Percentiles rank a stretch among this genome's conserved stretches.
phyloP scores from a whole-genome alignment of 495 filamentous ascomycete species.

The Aspergillus olivimuriae region DNA sequence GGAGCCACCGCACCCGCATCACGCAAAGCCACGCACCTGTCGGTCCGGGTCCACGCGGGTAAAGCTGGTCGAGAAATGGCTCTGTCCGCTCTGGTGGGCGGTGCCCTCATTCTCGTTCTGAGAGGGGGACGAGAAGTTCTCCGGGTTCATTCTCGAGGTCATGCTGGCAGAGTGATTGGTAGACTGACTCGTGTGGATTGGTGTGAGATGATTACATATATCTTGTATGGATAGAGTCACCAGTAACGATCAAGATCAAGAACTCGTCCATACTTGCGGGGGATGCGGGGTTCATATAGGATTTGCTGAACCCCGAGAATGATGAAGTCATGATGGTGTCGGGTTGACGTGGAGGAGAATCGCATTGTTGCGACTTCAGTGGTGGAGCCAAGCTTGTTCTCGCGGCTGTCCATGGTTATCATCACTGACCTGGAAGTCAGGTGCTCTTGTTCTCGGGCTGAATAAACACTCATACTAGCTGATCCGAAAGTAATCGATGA shows the following conservation, averaged over 20 bases:
- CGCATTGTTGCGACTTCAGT: no score
- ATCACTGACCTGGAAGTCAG: no score
- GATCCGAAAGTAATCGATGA: no score
- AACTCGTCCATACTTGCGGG: neutral
- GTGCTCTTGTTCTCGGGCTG: no score
- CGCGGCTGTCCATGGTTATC: no score
- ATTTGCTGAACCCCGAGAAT: neutral
- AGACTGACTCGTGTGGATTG: neutral
- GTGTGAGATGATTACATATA: neutral
- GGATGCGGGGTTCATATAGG: neutral
- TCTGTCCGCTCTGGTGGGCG: conserved; percentile 45
- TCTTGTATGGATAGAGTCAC: neutral
- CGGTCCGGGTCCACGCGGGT: no score
- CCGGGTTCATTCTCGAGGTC: conserved; percentile 44
- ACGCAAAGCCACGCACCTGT: no score
- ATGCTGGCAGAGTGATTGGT: neutral
- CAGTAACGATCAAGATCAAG: neutral
- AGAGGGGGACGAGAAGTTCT: conserved; percentile 55
- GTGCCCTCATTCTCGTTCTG: no score
- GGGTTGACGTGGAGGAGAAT: conserved; percentile 10
- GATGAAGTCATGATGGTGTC: conserved; percentile 12
- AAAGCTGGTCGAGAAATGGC: no score
- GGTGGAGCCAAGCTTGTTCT: no score
- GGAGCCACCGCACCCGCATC: no score
- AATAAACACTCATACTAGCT: no score